A percentile compares a stretch with the other conserved stretches of the same genome.
These are phyloP conservation scores for Bruguiera sexangula DNA, from an alignment of 345 rosid species.

Conservation along the genomic window DNA sequence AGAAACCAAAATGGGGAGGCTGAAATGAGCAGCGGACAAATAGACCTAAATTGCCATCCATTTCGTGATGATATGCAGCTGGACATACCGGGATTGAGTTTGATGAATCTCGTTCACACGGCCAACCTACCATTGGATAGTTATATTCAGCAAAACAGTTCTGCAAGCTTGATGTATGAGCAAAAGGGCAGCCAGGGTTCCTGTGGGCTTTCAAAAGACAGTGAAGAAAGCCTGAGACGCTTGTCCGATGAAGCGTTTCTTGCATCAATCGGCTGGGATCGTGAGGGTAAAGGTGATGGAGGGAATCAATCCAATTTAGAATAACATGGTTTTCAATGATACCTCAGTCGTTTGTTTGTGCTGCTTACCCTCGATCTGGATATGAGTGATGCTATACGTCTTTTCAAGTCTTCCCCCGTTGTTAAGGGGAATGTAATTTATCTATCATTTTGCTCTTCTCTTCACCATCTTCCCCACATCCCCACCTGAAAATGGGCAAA, in stretches of 20 bases:
- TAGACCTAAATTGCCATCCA: conserved; percentile 59
- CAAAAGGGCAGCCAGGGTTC: conserved; percentile 25
- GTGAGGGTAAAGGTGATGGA: conserved; percentile 17
- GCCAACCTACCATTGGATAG: conserved; percentile 17
- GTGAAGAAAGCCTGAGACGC: conserved; percentile 28
- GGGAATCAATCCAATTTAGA: conserved; percentile 13
- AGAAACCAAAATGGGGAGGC: conserved; percentile 32
- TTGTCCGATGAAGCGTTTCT: conserved; percentile 39
- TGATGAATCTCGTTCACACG: conserved; percentile 26
- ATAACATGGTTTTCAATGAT: conserved; percentile 2
- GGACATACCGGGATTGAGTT: conserved; percentile 22
- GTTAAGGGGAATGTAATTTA: no score
- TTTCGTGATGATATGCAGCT: conserved; percentile 37
- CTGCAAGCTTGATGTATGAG: conserved; percentile 23
- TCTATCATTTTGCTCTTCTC: no score
- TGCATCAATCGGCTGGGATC: conserved; percentile 35
- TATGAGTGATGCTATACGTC: conserved; percentile 3
- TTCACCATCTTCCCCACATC: no score
- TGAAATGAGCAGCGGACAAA: conserved; percentile 41
- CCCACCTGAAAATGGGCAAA: no score
- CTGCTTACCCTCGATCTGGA: not conserved
- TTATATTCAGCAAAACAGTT: conserved; percentile 24
- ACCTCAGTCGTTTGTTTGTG: not conserved
- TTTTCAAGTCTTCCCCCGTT: not conserved
- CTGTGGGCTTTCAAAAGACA: conserved; percentile 14